Evolutionary conservation across 2,329 filamentous ascomycete species (phyloP), one percentile per base, ranked within the genome.

Genomic region (Pseudogymnoascus sp.): DNA sequence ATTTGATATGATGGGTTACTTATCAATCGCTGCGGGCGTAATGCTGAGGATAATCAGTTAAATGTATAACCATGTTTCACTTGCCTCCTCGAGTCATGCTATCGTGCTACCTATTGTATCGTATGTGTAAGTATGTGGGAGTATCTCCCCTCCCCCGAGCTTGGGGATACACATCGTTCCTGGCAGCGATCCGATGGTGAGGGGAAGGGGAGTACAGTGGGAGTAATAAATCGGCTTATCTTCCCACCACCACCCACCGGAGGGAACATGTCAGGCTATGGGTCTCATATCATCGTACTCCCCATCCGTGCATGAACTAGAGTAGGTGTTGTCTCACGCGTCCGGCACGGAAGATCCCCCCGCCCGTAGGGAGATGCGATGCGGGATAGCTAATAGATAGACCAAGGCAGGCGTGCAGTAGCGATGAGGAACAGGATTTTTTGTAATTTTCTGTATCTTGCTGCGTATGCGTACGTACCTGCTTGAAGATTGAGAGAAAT

Each of bases 31-130:
- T 33, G n/a, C 25, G 25, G 25, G 47, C 47, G 47, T 56, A 56
- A 56, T 33, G 8, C 25, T 56, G 47, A 33, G 25, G 25, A 5
- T 56, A 33, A 56, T 56, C 50, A 56, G n/a, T 33, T 56, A 21
- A 33, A 56, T 56, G 50, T 56, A 56, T 56, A 35, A 56, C 50
- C 50, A 56, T 56, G 50, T 56, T 56, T 56, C 50, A 56, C 50
- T 31, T 31, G 21, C 50, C n/a, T 16, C 28, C 4, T 2, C 50
- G 28, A 56, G 47, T 56, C 50, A 56, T 56, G 28, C 50, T 21
- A 56, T 56, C 50, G 16, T 14, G 16, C 8, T 56, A 56, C 28
- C 7, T 33, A 56, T 56, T 28, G n/a, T 56, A 56, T 21, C 21
- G 25, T 6, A 4, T 44, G 40, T 5, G 40, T 5, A 33, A 33